A percentile compares a stretch with the other conserved stretches of the same genome.
Evolutionary conservation across 83 land plant species (phyloP).

Genomic region (Picea abies): DNA sequence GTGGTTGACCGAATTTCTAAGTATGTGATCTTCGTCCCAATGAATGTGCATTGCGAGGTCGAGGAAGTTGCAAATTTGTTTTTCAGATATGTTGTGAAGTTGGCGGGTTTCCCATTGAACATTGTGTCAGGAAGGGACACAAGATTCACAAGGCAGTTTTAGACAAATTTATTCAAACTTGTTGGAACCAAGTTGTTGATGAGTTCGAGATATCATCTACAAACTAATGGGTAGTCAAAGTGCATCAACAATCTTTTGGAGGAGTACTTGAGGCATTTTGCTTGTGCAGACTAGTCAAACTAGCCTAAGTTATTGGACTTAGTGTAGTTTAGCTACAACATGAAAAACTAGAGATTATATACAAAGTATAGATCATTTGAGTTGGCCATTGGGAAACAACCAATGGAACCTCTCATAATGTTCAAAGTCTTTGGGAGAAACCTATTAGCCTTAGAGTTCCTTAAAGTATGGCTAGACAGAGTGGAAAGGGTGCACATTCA

Average conservation of each 20-base stretch:
- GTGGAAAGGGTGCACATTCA: neutral
- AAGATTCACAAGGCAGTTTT: neutral
- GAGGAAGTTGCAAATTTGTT: slow-evolving; percentile 10
- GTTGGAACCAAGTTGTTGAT: neutral
- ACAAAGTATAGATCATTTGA: neutral
- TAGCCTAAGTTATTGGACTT: neutral
- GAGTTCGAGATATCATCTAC: neutral
- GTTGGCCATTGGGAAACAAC: neutral
- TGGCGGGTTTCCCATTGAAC: neutral
- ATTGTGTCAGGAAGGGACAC: neutral
- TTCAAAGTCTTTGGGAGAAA: neutral
- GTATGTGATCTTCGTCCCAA: slow-evolving; percentile 13
- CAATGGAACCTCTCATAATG: neutral
- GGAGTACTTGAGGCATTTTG: slow-evolving; percentile 6
- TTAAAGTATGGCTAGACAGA: neutral
- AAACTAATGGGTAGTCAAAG: slow-evolving; percentile 3
- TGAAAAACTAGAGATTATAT: neutral
- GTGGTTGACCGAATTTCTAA: slow-evolving; percentile 17
- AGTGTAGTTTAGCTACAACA: slow-evolving; percentile 8
- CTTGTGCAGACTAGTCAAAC: neutral
- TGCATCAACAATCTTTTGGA: neutral
- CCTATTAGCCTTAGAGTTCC: neutral
- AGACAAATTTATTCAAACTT: neutral
- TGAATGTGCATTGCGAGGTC: neutral
- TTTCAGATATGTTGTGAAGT: slow-evolving; percentile 21